Evolutionary conservation across 371 early-diverging fungal genomes (phyloP).

Genomic region (Nosema granulosis): DNA sequence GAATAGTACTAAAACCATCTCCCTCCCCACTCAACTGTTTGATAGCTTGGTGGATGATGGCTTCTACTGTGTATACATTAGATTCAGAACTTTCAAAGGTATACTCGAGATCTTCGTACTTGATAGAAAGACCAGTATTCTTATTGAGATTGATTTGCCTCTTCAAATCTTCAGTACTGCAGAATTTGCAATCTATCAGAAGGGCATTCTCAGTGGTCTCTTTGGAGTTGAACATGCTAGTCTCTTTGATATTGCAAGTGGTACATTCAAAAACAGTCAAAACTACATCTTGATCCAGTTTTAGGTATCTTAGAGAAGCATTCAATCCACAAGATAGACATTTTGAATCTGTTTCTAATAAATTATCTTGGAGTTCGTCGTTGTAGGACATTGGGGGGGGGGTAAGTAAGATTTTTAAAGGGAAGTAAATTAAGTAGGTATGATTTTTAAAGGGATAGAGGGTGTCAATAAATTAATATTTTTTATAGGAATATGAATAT

Average conservation of each 20-base stretch:
- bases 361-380: neutral
- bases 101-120: slow-evolving; percentile 20
- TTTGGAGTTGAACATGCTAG: slow-evolving; percentile 20
- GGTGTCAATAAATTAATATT: no score
- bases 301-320: slow-evolving; percentile 12
- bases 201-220: slow-evolving; percentile 2
- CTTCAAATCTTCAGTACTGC: slow-evolving; percentile 26
- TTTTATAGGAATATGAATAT: no score
- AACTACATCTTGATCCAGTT: slow-evolving; percentile 19
- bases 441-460: no score
- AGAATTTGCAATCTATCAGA: slow-evolving; percentile 35
- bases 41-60: slow-evolving; percentile 24
- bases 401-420: no score
- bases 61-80: slow-evolving; percentile 24
- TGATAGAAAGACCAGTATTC: slow-evolving; percentile 20
- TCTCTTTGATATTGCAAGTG: slow-evolving; percentile 28
- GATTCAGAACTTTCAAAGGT: slow-evolving; percentile 8
- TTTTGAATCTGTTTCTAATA: neutral
- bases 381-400: neutral
- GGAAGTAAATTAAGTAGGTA: no score
- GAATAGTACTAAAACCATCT: neutral
- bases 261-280: slow-evolving; percentile 39
- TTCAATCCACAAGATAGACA: slow-evolving; percentile 6
- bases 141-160: slow-evolving; percentile 28
- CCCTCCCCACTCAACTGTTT: slow-evolving; percentile 4